A percentile compares a stretch with the other conserved stretches of the same genome.
These are phyloP conservation scores for Psilocybe azurescens DNA, from an alignment of 768 basidiomycete species.

Conservation along the genomic window DNA sequence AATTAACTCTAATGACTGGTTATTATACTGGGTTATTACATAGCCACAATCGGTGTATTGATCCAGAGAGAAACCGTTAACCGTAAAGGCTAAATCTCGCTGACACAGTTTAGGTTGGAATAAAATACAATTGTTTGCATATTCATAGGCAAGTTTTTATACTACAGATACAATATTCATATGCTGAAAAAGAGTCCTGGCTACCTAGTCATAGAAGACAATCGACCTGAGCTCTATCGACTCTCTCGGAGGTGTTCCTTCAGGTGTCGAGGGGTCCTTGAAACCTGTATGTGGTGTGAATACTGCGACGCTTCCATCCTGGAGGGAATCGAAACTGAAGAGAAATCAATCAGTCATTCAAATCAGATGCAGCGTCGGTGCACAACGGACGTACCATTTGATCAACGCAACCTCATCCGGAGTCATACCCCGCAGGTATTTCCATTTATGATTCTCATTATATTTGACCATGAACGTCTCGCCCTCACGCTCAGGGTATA, in stretches of 20 bases:
- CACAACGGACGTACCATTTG: slow-evolving; percentile 43
- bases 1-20: no score
- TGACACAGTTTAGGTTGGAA: no score
- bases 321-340: slow-evolving; percentile 31
- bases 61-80: no score
- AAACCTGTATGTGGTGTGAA: slow-evolving; percentile 70
- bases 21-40: no score
- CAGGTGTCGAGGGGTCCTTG: slow-evolving; percentile 54
- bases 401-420: slow-evolving; percentile 57
- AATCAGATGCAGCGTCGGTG: not conserved
- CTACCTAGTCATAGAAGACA: slow-evolving; percentile 55
- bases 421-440: slow-evolving; percentile 50
- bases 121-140: no score
- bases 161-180: no score
- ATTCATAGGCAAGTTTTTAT: no score
- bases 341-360: not conserved
- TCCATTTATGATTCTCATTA: slow-evolving; percentile 56
- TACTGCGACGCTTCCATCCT: slow-evolving; percentile 52
- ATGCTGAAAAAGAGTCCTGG: no score
- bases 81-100: no score
- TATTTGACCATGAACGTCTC: slow-evolving; percentile 54
- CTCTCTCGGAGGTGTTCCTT: slow-evolving; percentile 51
- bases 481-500: slow-evolving; percentile 55
- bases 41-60: no score
- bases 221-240: slow-evolving; percentile 66